Conservation (phyloP, 2,329 filamentous ascomycete species). For the Neobulgaria alba region DNA sequence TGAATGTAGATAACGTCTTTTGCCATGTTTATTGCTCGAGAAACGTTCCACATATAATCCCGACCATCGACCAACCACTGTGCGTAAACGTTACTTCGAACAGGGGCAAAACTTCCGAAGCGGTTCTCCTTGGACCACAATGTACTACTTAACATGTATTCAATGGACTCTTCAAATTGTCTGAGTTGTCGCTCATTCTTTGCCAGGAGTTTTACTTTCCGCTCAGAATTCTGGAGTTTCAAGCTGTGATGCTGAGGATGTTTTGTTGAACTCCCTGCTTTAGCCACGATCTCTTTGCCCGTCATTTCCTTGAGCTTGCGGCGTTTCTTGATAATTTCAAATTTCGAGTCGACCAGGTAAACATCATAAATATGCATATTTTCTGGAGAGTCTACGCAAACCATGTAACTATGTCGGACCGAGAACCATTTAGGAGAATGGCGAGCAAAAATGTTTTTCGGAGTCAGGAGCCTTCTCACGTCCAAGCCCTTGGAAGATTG, state of each 20-base stretch:
- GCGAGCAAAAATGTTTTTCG: constrained; percentile 67
- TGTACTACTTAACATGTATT: constrained; percentile 74
- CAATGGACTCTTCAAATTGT: constrained; percentile 91
- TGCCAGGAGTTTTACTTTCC: constrained; percentile 83
- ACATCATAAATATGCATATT: constrained; percentile 99
- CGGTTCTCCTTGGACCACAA: constrained; percentile 76
- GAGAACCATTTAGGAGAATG: constrained; percentile 96
- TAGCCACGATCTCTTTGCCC: constrained; percentile 50
- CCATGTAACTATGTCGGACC: constrained; percentile 94
- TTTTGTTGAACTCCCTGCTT: constrained; percentile 28
- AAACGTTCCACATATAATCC: constrained; percentile 99
- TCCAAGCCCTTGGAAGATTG: constrained; percentile 85
- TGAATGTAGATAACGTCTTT: constrained; percentile 98
- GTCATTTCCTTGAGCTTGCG: constrained; percentile 43
- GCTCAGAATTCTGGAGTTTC: constrained; percentile 82
- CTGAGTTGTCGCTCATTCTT: constrained; percentile 81
- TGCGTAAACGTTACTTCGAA: constrained; percentile 77
- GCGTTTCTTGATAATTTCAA: constrained; percentile 70
- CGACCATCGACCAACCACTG: constrained; percentile 96
- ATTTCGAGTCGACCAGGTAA: constrained; percentile 88
- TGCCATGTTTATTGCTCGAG: constrained; percentile 91
- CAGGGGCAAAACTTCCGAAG: constrained; percentile 89
- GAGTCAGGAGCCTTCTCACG: constrained; percentile 72
- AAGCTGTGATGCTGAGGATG: constrained; percentile 69
- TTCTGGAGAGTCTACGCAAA: constrained; percentile 96